Evolutionary conservation across 208 protist genomes (phyloP).

Genomic region (Leishmania turanica): DNA sequence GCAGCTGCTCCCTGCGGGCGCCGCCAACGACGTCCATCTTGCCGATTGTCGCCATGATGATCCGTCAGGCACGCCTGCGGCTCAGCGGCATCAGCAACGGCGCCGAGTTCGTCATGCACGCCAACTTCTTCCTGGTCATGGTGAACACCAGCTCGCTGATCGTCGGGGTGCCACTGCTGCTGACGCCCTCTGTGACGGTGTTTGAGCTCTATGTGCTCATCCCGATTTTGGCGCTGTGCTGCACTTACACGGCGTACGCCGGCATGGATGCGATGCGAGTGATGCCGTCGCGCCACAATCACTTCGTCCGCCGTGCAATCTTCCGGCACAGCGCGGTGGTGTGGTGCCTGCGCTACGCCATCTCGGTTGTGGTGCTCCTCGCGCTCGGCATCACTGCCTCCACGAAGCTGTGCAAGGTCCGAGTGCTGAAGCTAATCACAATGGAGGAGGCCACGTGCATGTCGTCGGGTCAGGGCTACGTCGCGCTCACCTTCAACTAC

Average conservation of each 20-base stretch:
- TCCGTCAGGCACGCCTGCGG: conserved; percentile 79
- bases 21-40: conserved; percentile 76
- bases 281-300: conserved; percentile 84
- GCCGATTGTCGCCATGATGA: conserved; percentile 82
- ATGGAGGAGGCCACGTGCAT: conserved; percentile 51
- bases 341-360: conserved; percentile 80
- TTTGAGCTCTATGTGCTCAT: conserved; percentile 88
- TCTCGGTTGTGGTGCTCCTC: conserved; percentile 67
- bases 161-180: conserved; percentile 62
- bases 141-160: conserved; percentile 65
- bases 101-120: conserved; percentile 83
- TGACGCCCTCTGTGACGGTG: conserved; percentile 69
- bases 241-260: conserved; percentile 86
- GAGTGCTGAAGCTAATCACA: conserved; percentile 38
- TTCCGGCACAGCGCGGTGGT: conserved; percentile 77
- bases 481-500: conserved; percentile 85
- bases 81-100: conserved; percentile 88
- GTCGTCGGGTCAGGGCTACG: conserved; percentile 67
- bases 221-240: conserved; percentile 75
- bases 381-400: conserved; percentile 72
- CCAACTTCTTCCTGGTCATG: conserved; percentile 74
- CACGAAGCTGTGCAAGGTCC: conserved; percentile 37
- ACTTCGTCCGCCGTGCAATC: conserved; percentile 84
- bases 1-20: conserved; percentile 77
- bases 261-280: conserved; percentile 85